Percentiles rank a stretch among this genome's conserved stretches.
Conservation (phyloP, 495 filamentous ascomycete species). For the Penicillium pulvis region DNA sequence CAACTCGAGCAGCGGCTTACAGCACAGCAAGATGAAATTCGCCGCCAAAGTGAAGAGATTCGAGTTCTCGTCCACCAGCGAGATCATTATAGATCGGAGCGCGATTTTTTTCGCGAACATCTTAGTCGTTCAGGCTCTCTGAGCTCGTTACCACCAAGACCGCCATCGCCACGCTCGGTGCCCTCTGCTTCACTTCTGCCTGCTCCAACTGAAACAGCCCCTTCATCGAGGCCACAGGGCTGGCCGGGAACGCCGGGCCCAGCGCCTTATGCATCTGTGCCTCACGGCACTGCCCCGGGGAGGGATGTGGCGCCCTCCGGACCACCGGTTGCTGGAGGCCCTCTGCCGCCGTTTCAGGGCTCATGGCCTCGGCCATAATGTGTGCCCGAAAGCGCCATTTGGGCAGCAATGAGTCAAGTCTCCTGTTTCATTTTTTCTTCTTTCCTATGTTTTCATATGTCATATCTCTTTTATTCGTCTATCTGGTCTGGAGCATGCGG, state of each 20-base stretch:
- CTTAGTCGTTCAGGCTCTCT: constrained; percentile 53
- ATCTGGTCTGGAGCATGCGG: constrained; percentile 9
- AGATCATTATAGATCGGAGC: constrained; percentile 59
- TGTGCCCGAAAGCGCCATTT: background rate
- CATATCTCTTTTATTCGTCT: constrained; percentile 1
- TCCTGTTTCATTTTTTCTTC: constrained; percentile 13
- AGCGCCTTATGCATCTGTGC: constrained; percentile 19
- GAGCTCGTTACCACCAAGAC: constrained; percentile 42
- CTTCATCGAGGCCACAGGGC: constrained; percentile 15
- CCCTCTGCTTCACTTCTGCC: constrained; percentile 5
- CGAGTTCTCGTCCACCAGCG: constrained; percentile 55
- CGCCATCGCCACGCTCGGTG: constrained; percentile 39
- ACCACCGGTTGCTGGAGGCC: constrained; percentile 21
- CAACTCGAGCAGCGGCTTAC: constrained; percentile 62
- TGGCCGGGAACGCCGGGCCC: constrained; percentile 27
- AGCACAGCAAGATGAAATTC: constrained; percentile 58
- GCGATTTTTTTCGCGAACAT: constrained; percentile 69
- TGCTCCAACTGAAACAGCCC: constrained; percentile 9
- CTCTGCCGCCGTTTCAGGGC: constrained; percentile 27
- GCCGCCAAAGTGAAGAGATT: constrained; percentile 61
- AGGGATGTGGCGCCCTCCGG: constrained; percentile 11
- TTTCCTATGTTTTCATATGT: background rate
- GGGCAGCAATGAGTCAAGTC: background rate
- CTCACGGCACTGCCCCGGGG: constrained; percentile 16
- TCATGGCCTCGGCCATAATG: constrained; percentile 24